Evolutionary conservation across 2,329 filamentous ascomycete species (phyloP).

Genomic region (Verticillium longisporum): DNA sequence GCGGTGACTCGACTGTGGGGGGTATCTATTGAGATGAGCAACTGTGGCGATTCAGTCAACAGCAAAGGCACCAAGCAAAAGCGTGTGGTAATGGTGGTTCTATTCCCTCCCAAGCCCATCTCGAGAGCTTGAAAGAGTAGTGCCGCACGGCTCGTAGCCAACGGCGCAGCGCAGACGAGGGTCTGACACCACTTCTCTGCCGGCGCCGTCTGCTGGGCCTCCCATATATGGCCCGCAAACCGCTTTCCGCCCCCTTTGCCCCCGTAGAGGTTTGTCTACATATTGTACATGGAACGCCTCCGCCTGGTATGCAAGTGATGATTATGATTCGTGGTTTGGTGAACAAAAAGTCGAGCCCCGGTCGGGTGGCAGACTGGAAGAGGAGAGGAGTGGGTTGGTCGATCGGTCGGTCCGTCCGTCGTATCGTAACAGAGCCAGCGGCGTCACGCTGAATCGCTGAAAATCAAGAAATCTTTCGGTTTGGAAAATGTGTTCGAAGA

Average conservation of each 20-base stretch:
- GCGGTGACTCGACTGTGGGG: background rate
- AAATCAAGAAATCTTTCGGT: background rate
- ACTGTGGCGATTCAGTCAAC: background rate
- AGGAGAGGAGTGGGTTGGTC: slow-evolving; percentile 8
- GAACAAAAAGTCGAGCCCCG: slow-evolving; percentile 3
- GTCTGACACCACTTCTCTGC: background rate
- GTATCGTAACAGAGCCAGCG: background rate
- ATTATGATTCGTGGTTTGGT: slow-evolving; percentile 5
- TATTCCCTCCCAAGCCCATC: background rate
- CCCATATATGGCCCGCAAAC: background rate
- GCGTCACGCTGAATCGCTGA: background rate
- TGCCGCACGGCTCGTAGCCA: background rate
- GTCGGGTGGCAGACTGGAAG: background rate
- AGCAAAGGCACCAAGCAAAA: background rate
- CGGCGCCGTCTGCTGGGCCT: background rate
- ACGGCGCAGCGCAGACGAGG: background rate
- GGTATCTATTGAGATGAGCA: background rate
- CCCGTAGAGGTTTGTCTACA: background rate
- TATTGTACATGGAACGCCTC: slow-evolving; percentile 12
- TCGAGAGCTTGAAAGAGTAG: background rate
- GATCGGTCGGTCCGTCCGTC: background rate
- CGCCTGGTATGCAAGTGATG: slow-evolving; percentile 3
- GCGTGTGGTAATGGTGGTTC: background rate
- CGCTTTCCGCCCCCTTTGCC: background rate
- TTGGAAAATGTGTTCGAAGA: background rate